Evolutionary conservation across 2,329 filamentous ascomycete species (phyloP), one percentile per base, ranked within the genome.

Genomic region (Colletotrichum sublineola): DNA sequence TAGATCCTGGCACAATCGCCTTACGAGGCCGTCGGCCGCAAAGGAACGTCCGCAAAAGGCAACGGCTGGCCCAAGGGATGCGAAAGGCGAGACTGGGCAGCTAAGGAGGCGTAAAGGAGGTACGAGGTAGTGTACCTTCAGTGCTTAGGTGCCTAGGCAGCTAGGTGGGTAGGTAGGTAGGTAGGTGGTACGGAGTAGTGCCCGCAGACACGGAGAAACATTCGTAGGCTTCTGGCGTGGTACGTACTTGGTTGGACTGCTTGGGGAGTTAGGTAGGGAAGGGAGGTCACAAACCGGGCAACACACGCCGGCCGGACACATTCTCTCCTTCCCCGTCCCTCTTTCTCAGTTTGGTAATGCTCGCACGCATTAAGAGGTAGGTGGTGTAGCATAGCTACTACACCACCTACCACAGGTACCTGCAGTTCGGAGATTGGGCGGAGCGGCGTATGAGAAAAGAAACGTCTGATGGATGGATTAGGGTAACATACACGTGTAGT

Each of bases 1-100:
- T 53, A 60, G 29, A 18, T 55, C 66, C 44, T 64, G 61, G 69
- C 65, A 58, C 44, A 24, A 42, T 67, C 58, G 68, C 68, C 66
- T 63, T 64, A n/a, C 24, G 31, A 64, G 60, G 46, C 53, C 58
- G 24, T 60, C 53, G 12, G 46, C 31, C 67, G 57, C 42, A 44
- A 50, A 52, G 57, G 36, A 56, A 63, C 53, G 48, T 14, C 40
- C 53, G 63, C 15, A 56, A 71, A 56, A 58, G 62, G 68, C 55
- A 67, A 67, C 63, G 33, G 24, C 40, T 24, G 58, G 58, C 33
- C 36, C 67, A 42, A 63, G 40, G 52, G 42, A 42, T 64, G 68
- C 31, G 31, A 18, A 18, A 62, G 29, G 20, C 31, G 58, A 61
- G n/a, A 48, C 33, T 8, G 42, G 29, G 18, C 18, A 24, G 24